These are phyloP conservation scores for Tuber borchii DNA, from an alignment of 495 filamentous ascomycete genomes.

Conservation along the genomic window DNA sequence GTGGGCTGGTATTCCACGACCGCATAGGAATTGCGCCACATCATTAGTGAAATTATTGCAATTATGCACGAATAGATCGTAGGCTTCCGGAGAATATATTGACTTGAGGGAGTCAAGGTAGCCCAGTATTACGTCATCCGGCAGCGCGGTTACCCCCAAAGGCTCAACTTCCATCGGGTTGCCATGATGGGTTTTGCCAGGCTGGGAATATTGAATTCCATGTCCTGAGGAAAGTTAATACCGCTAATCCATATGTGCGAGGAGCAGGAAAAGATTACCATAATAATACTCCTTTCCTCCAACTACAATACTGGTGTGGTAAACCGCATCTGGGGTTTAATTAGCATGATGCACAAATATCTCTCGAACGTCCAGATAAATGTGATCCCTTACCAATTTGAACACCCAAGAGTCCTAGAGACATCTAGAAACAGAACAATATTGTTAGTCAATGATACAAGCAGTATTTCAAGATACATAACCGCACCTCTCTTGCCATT, in stretches of 20 bases:
- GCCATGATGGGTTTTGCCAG: conserved; percentile 80
- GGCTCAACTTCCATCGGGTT: conserved; percentile 67
- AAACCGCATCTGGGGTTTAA: conserved; percentile 61
- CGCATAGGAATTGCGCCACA: conserved; percentile 82
- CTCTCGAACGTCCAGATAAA: background rate
- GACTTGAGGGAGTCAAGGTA: conserved; percentile 77
- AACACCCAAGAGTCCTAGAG: conserved; percentile 42
- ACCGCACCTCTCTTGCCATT: conserved; percentile 45
- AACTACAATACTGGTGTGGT: conserved; percentile 83
- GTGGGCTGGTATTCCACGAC: conserved; percentile 77
- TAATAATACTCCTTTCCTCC: conserved; percentile 70
- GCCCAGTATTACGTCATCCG: conserved; percentile 76
- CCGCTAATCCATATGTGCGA: conserved; percentile 46
- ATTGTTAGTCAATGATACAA: conserved; percentile 47
- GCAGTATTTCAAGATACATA: background rate
- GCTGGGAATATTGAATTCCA: conserved; percentile 71
- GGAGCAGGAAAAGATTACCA: conserved; percentile 46
- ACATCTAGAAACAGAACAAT: conserved; percentile 47
- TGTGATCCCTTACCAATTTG: conserved; percentile 18
- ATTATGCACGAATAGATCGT: conserved; percentile 64
- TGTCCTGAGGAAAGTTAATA: conserved; percentile 37
- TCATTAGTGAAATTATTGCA: conserved; percentile 99
- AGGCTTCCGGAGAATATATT: conserved; percentile 71
- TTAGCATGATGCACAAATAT: background rate
- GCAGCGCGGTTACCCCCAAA: conserved; percentile 70